Percentiles rank a stretch among this genome's conserved stretches.
Conservation (phyloP, 345 rosid species). For the Dipteronia sinensis region DNA sequence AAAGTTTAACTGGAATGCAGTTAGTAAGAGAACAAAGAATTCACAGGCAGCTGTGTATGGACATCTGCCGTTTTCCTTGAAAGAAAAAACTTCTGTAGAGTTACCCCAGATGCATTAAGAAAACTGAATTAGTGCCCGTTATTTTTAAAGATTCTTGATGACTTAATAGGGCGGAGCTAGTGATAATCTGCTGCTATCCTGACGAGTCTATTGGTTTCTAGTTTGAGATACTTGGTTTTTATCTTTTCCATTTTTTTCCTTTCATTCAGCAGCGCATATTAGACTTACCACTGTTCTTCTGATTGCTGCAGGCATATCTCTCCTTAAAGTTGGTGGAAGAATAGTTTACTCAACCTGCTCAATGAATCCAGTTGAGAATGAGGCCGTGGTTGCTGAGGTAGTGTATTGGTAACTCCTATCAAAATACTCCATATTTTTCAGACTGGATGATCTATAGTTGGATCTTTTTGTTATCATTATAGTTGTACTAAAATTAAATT, state of each 20-base stretch:
- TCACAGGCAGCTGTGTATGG: neutral
- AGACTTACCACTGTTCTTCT: constrained; percentile 1
- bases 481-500: neutral
- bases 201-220: neutral
- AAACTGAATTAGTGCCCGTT: neutral
- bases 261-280: neutral
- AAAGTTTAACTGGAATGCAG: neutral
- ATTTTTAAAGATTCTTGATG: neutral
- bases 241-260: neutral
- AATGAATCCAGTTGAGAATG: constrained; percentile 97
- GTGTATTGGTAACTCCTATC: constrained; percentile 11
- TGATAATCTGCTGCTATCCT: neutral
- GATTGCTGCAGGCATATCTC: constrained; percentile 61
- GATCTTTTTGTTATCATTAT: neutral
- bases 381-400: constrained; percentile 98
- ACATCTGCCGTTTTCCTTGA: neutral
- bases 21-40: neutral
- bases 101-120: neutral
- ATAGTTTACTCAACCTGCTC: constrained; percentile 98
- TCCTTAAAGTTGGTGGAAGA: constrained; percentile 94
- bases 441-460: neutral
- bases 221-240: neutral
- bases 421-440: neutral
- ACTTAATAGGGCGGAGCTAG: neutral
- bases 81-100: neutral